These are phyloP conservation scores for Saccharomycopsis oosterbeekiorum DNA, from an alignment of 805 yeast species.

Conservation along the genomic window DNA sequence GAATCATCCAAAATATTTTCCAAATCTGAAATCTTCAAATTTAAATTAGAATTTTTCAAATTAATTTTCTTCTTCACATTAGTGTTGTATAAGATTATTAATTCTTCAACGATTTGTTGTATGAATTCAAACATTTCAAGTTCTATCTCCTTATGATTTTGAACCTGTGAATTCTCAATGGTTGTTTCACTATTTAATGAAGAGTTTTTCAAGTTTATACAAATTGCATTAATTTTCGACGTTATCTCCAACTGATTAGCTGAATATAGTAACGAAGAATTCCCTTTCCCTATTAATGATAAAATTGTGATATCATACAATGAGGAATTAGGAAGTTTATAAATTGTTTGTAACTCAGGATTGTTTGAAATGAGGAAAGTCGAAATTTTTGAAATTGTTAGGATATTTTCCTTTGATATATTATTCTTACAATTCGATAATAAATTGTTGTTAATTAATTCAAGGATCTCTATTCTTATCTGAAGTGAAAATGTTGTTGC, in stretches of 20 bases:
- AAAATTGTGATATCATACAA: background rate
- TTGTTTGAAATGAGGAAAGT: background rate
- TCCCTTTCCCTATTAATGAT: background rate
- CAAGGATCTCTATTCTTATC: background rate
- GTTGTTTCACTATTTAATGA: background rate
- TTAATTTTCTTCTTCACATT: background rate
- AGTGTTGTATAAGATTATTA: background rate
- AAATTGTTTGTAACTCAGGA: background rate
- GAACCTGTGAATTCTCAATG: background rate
- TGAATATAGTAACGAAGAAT: constrained; percentile 4
- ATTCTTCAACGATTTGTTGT: constrained; percentile 2
- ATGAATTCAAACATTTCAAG: background rate
- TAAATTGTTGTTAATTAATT: background rate
- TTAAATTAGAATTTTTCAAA: background rate
- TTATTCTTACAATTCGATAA: background rate
- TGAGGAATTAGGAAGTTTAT: background rate
- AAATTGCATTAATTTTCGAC: background rate
- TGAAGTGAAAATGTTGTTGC: background rate
- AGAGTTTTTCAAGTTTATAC: background rate
- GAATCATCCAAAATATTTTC: background rate
- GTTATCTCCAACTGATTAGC: constrained; percentile 5
- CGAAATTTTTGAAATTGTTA: background rate
- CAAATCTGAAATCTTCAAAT: constrained; percentile 3
- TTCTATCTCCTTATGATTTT: background rate
- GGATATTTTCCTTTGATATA: background rate